Evolutionary conservation across 1,284 basidiomycete species (phyloP).

Genomic region (Cronartium ribicola): DNA sequence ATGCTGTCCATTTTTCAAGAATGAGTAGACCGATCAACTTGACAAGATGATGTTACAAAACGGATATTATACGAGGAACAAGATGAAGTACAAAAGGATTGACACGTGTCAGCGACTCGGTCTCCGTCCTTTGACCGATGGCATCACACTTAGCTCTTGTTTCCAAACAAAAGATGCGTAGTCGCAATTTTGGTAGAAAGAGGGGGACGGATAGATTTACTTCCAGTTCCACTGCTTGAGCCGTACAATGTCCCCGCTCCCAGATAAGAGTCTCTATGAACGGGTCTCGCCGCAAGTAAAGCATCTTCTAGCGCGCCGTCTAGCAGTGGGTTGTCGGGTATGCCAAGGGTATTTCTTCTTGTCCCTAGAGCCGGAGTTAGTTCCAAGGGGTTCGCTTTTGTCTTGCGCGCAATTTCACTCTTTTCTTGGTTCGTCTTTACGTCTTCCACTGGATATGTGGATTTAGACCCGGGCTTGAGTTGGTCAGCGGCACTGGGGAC

Average conservation of each 20-base stretch:
- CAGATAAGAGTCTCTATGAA: conserved; percentile 1
- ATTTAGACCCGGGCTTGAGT: not conserved
- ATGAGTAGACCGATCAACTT: too few species aligned
- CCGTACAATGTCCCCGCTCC: not conserved
- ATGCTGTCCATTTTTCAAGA: too few species aligned
- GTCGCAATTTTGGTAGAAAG: too few species aligned
- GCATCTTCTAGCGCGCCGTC: conserved; percentile 35
- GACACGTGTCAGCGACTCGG: too few species aligned
- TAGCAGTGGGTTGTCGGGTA: conserved; percentile 23
- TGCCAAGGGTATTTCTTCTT: not conserved
- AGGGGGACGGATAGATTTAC: too few species aligned
- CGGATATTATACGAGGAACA: too few species aligned
- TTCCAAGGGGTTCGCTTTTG: not conserved
- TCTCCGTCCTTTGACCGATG: too few species aligned
- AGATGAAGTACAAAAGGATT: too few species aligned
- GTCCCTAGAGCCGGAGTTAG: not conserved
- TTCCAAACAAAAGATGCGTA: too few species aligned
- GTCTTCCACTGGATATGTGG: not conserved
- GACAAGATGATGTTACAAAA: too few species aligned
- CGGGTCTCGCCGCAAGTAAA: conserved; percentile 16
- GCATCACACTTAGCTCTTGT: too few species aligned
- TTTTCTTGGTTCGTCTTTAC: not conserved
- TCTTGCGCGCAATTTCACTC: not conserved
- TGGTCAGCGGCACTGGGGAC: conserved; percentile 11
- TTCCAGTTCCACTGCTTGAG: too few species aligned